Evolutionary conservation across 225 moss, liverwort and hornwort species (phyloP), one percentile per base, ranked within the genome.

Genomic region (Sphagnum contortum): DNA sequence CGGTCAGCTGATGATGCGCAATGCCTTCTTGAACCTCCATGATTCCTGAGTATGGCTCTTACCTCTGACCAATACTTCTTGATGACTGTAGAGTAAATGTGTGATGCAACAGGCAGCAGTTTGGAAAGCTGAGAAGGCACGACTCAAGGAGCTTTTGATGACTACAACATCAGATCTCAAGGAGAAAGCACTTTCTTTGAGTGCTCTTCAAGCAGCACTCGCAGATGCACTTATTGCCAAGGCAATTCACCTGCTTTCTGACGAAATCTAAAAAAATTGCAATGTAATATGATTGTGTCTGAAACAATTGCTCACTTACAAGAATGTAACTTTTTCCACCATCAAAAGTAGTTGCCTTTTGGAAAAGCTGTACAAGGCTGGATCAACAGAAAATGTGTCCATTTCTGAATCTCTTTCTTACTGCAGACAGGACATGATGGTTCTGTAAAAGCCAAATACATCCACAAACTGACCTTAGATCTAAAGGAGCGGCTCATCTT

Each of bases 91-190:
- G 6, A 12, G 6, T 3, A 29, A 47, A 8, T 64, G 46, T 3
- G 10, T 29, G 46, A n/a, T 14, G 44, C 46, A 12, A 0, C 0
- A 81, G 74, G 68, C 49, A 44, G 0, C 52, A 2, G 62, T 62
- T 52, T 81, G 77, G 81, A 81, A 74, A 66, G 72, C 7, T 47
- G 81, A 77, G 59, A 81, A 50, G 6, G 3, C 5, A 55, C 53
- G 29, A 4, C 9, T 74, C 1, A 77, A 71, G 65, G 71, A 72
- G 61, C 45, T 74, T 0, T 55, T 77, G 47, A 74, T 63, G 12
- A 59, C 57, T 2, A 63, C 77, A 6, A 69, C 61, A 60, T 57
- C 44, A 49, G 74, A 47, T 4, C 50, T 81, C 49, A 72, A 74
- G 55, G 77, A 81, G 58, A 81, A 72, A 68, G 67, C 71, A 44